Evolutionary conservation across 768 basidiomycete species (phyloP), one percentile per base, ranked within the genome.

Genomic region (Phaeotremella skinneri): DNA sequence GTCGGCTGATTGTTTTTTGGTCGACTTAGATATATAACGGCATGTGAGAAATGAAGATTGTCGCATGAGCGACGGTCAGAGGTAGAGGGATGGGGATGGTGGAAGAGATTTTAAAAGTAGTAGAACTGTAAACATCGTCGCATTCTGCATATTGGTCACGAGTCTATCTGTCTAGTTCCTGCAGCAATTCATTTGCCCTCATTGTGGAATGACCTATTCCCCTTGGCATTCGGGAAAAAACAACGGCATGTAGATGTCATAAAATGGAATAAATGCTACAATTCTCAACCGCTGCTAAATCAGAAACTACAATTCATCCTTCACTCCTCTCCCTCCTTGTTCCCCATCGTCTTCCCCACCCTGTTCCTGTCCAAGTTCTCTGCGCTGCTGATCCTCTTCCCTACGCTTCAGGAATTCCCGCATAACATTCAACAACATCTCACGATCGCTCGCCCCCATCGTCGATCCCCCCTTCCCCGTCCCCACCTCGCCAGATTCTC

Each of bases 401-500:
- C 53, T 32, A 23, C 21, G 43, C 53, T 26, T 54, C 25, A 65
- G 30, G 31, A 49, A 63, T 30, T 59, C 55, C 29, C 56, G 51
- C 21, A 66, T 47, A 2, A 59, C 62, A 37, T 58, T 55, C 27
- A 63, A n/a, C n/a, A 66, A 55, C 45, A 59, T 26, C 30, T 54
- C 55, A 27, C 56, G 57, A 49, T 68, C 63, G 23, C 42, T 47
- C 16, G n/a, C n/a, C n/a, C n/a, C n/a, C n/a, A n/a, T 67, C 53
- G 16, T 43, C 58, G 0, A 56, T 37, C 17, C 34, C 17, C 9
- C 34, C 34, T 7, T 37, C 17, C 13, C 11, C 7, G n/a, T 41
- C 21, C n/a, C 57, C 17, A 25, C 49, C 39, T 34, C 48, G n/a
- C 34, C 37, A 21, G 11, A 45, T 56, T 43, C 25, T 55, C 20